Percentiles rank a stretch among this genome's conserved stretches.
These are phyloP conservation scores for Suillus weaverae DNA, from an alignment of 768 basidiomycete genomes.

Conservation along the genomic window DNA sequence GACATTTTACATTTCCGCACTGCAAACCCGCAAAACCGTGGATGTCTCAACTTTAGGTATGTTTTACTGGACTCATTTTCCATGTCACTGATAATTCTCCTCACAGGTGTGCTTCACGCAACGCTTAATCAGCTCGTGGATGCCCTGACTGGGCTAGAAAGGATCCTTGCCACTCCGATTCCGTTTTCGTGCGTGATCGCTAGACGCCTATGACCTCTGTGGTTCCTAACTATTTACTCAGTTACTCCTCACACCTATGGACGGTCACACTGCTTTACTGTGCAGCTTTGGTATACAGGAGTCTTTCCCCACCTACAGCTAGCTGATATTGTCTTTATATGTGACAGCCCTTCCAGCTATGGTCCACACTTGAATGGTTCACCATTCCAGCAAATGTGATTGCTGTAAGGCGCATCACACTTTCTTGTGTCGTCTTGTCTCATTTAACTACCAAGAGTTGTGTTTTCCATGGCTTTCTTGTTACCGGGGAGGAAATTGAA, in stretches of 20 bases:
- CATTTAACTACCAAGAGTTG: constrained; percentile 42
- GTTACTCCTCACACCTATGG: constrained; percentile 71
- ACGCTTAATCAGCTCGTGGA: constrained; percentile 59
- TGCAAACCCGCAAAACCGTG: constrained; percentile 45
- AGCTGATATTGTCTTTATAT: neutral
- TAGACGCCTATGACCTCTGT: neutral
- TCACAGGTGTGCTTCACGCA: constrained; percentile 44
- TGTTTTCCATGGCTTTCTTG: constrained; percentile 72
- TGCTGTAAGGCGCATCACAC: constrained; percentile 36
- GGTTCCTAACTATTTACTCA: constrained; percentile 21
- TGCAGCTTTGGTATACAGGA: constrained; percentile 50
- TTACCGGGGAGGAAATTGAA: constrained; percentile 73
- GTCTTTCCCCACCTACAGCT: neutral
- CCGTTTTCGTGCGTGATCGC: constrained; percentile 55
- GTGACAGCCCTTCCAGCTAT: constrained; percentile 63
- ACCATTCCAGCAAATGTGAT: constrained; percentile 64
- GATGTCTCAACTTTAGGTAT: constrained; percentile 63
- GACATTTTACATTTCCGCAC: constrained; percentile 65
- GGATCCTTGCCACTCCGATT: constrained; percentile 73
- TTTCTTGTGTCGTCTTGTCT: neutral
- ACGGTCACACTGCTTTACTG: constrained; percentile 59
- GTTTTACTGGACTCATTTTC: constrained; percentile 19
- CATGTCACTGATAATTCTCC: neutral
- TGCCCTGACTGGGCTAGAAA: constrained; percentile 65
- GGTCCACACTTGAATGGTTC: constrained; percentile 50